Percentiles rank a stretch among this genome's conserved stretches.
phyloP scores from a whole-genome alignment of 1,284 basidiomycete genomes.

The Papiliotrema flavescens region DNA sequence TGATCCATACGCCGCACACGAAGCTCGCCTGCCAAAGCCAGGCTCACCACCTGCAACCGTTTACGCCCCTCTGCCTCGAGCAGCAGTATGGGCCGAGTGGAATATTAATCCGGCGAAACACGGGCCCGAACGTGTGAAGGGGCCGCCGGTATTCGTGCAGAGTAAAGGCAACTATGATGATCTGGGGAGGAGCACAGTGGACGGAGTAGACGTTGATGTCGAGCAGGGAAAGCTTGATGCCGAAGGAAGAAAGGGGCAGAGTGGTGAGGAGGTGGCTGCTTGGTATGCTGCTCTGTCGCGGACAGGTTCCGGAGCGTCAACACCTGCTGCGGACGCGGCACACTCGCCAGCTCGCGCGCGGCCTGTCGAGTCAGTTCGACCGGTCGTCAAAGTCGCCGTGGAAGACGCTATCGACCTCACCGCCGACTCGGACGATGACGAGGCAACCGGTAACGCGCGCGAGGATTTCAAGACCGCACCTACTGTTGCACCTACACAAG shows the following conservation, averaged over 20 bases:
- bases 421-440: conserved; percentile 5
- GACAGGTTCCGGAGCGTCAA: not conserved
- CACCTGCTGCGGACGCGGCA: not conserved
- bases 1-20: not conserved
- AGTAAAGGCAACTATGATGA: conserved; percentile 30
- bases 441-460: not conserved
- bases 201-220: conserved; percentile 31
- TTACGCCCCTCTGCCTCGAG: conserved; percentile 2
- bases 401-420: conserved; percentile 11
- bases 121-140: conserved; percentile 21
- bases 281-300: conserved; percentile 34
- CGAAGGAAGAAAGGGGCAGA: conserved; percentile 6
- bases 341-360: not conserved
- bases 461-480: not conserved
- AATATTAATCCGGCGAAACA: conserved; percentile 36
- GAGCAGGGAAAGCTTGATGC: not conserved
- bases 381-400: not conserved
- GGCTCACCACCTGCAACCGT: too few relatives aligned
- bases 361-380: not conserved
- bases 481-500: not conserved
- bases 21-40: not conserved
- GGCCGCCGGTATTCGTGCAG: conserved; percentile 37
- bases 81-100: conserved; percentile 37
- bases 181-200: conserved; percentile 23
- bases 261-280: conserved; percentile 25